Evolutionary conservation across 2,329 filamentous ascomycete genomes (phyloP).

Genomic region (Fusarium palustre): DNA sequence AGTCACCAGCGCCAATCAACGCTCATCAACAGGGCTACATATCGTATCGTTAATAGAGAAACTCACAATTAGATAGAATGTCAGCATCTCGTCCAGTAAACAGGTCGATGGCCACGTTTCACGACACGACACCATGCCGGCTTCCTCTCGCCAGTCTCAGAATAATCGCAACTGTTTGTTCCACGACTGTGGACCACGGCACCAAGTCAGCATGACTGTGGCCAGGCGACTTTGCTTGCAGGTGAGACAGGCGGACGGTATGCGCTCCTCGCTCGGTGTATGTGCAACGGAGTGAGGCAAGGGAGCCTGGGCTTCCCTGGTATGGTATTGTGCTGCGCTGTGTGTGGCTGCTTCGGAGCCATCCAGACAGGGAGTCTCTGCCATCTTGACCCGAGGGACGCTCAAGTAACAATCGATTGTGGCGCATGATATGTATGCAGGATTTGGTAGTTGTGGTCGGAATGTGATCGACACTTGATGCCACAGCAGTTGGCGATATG

Average conservation of each 20-base stretch:
- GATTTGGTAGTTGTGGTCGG: conserved; percentile 18
- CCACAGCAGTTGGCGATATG: conserved; percentile 21
- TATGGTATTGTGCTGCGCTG: not conserved
- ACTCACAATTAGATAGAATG: conserved; percentile 14
- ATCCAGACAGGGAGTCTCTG: not conserved
- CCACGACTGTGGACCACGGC: conserved; percentile 19
- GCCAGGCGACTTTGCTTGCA: conserved; percentile 26
- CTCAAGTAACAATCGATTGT: conserved; percentile 22
- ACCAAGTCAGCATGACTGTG: conserved; percentile 22
- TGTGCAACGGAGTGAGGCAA: conserved; percentile 29
- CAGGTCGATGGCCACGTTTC: conserved; percentile 27
- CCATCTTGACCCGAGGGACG: conserved; percentile 29
- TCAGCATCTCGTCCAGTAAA: conserved; percentile 19
- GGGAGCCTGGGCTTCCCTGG: conserved; percentile 19
- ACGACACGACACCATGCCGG: conserved; percentile 1
- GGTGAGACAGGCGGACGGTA: conserved; percentile 32
- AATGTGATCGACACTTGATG: conserved; percentile 36
- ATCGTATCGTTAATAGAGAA: not conserved
- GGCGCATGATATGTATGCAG: conserved; percentile 17
- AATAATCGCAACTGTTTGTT: conserved; percentile 30
- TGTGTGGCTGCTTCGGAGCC: conserved; percentile 20
- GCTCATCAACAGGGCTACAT: not conserved
- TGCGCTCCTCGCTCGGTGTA: conserved; percentile 18
- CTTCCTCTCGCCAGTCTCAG: conserved; percentile 23
- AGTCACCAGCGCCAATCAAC: not conserved